Conservation (phyloP, 345 rosid species). For the Citrus cavaleriei region DNA sequence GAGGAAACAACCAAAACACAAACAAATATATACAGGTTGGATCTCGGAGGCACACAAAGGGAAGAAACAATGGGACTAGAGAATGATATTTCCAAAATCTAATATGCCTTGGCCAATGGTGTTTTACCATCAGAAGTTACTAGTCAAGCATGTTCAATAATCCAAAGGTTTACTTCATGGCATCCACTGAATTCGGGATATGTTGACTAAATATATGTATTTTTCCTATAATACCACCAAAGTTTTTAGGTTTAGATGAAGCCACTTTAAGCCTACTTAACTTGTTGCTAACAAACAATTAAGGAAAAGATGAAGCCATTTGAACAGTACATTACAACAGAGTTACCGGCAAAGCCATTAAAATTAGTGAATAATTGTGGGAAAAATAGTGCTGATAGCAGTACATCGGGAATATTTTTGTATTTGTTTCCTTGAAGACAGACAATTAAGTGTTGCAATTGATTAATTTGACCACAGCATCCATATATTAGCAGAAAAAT, state of each 20-base stretch:
- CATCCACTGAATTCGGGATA: background rate
- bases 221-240: background rate
- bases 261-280: background rate
- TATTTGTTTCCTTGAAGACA: background rate
- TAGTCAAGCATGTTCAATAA: background rate
- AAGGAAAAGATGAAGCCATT: background rate
- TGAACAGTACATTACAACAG: background rate
- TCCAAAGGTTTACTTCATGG: background rate
- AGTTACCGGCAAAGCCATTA: background rate
- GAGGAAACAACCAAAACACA: slow-evolving; percentile 3
- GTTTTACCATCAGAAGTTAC: background rate
- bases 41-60: background rate
- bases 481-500: background rate
- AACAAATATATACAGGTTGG: background rate
- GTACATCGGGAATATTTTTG: background rate
- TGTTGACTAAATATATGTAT: background rate
- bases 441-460: background rate
- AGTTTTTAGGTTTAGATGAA: background rate
- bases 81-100: background rate
- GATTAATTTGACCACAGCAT: background rate
- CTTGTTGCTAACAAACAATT: background rate
- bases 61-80: background rate
- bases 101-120: background rate
- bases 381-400: background rate
- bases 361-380: background rate